Conservation (phyloP, 2,329 filamentous ascomycete species). For the Hypoxylon sp. region DNA sequence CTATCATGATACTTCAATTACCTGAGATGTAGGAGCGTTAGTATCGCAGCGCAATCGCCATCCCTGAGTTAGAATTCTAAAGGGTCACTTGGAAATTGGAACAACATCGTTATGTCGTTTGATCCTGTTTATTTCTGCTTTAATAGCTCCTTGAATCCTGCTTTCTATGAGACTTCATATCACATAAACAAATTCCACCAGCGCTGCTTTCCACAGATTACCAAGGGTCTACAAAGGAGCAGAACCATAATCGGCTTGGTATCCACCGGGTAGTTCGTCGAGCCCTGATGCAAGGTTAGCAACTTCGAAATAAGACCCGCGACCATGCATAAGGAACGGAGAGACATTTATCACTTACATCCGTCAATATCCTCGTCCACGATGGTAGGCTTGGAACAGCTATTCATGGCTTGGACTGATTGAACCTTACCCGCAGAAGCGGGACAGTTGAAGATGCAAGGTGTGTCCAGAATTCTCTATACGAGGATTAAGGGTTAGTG, state of each 20-base stretch:
- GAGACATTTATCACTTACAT: slow-evolving; percentile 33
- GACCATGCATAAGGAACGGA: background rate
- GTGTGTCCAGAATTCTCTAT: background rate
- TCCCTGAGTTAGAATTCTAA: too few species aligned
- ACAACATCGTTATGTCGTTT: background rate
- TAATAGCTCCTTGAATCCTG: background rate
- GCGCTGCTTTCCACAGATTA: background rate
- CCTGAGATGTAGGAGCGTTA: too few species aligned
- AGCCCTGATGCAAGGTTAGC: background rate
- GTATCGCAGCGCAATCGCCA: too few species aligned
- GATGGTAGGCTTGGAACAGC: slow-evolving; percentile 38
- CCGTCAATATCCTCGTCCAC: slow-evolving; percentile 42
- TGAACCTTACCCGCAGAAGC: background rate
- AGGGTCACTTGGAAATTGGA: too few species aligned
- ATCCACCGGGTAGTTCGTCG: background rate
- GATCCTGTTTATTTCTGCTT: background rate
- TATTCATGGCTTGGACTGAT: slow-evolving; percentile 39
- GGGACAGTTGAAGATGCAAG: background rate
- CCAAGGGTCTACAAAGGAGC: background rate
- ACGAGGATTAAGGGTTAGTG: background rate
- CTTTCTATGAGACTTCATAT: background rate
- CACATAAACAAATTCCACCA: background rate
- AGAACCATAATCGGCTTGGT: background rate
- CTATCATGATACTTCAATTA: too few species aligned
- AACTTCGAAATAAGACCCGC: background rate